phyloP scores from a whole-genome alignment of 2,329 filamentous ascomycete genomes.

The Colletotrichum plurivorum region DNA sequence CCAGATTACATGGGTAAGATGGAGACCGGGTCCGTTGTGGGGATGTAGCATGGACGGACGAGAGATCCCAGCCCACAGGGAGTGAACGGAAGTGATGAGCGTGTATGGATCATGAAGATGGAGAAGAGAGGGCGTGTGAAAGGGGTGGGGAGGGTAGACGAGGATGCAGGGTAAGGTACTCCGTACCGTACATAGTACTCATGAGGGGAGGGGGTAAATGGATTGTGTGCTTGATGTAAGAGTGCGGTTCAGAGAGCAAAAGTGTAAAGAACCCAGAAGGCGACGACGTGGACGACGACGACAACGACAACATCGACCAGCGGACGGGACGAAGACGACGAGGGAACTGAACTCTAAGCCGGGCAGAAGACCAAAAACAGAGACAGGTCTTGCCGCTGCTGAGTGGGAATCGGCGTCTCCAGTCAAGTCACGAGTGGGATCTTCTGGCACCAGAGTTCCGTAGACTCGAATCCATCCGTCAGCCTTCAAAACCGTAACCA shows the following conservation, averaged over 20 bases:
- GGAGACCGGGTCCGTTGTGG: slow-evolving; percentile 22
- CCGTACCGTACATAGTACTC: too few relatives aligned
- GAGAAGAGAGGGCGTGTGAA: slow-evolving; percentile 34
- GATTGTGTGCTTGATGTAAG: slow-evolving; percentile 6
- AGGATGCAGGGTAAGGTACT: slow-evolving; percentile 12
- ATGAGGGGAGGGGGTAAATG: slow-evolving; percentile 9
- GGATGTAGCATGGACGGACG: slow-evolving; percentile 29
- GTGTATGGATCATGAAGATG: slow-evolving; percentile 33
- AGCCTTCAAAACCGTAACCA: slow-evolving; percentile 27
- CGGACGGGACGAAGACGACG: slow-evolving; percentile 29
- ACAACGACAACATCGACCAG: slow-evolving; percentile 22
- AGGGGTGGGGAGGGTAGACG: slow-evolving; percentile 13
- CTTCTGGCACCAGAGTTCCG: slow-evolving; percentile 18
- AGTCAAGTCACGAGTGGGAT: slow-evolving; percentile 27
- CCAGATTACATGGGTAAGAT: slow-evolving; percentile 28
- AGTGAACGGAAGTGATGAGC: slow-evolving; percentile 31
- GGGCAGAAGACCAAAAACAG: neutral
- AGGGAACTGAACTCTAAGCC: slow-evolving; percentile 29
- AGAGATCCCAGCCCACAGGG: slow-evolving; percentile 38
- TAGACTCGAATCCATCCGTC: slow-evolving; percentile 28
- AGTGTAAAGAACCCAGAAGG: slow-evolving; percentile 36
- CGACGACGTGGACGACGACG: slow-evolving; percentile 17
- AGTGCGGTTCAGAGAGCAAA: slow-evolving; percentile 23
- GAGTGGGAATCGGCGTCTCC: slow-evolving; percentile 22
- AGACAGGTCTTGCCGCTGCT: slow-evolving; percentile 19